Evolutionary conservation across 495 filamentous ascomycete species (phyloP).

Genomic region (Penicillium flavigenum): DNA sequence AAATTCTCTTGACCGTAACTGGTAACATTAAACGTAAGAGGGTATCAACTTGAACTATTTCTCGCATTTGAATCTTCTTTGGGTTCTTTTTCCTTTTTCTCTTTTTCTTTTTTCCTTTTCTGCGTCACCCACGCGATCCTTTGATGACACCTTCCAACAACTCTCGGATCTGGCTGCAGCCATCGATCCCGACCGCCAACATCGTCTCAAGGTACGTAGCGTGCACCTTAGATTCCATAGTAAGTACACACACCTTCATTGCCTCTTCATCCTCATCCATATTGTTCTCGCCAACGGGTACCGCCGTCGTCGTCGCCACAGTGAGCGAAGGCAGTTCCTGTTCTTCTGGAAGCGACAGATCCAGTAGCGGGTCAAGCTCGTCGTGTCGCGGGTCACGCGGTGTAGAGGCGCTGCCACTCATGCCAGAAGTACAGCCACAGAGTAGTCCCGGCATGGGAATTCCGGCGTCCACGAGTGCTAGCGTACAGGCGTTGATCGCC

Average conservation of each 20-base stretch:
- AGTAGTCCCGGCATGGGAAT: slow-evolving; percentile 92
- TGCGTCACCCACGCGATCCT: slow-evolving; percentile 27
- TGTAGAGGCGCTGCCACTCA: slow-evolving; percentile 61
- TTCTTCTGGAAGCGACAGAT: slow-evolving; percentile 84
- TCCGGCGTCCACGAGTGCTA: slow-evolving; percentile 91
- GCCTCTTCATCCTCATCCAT: slow-evolving; percentile 42
- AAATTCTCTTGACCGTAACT: slow-evolving; percentile 3
- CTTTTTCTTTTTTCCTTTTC: slow-evolving; percentile 2
- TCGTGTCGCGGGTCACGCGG: slow-evolving; percentile 56
- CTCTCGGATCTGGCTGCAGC: slow-evolving; percentile 80
- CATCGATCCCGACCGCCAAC: slow-evolving; percentile 87
- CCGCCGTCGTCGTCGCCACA: slow-evolving; percentile 68
- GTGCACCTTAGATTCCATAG: slow-evolving; percentile 82
- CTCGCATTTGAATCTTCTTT: neutral
- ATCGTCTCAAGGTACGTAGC: slow-evolving; percentile 80
- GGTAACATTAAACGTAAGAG: slow-evolving; percentile 9
- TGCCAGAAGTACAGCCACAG: slow-evolving; percentile 81
- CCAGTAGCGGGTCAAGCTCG: slow-evolving; percentile 81
- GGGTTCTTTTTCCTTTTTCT: neutral
- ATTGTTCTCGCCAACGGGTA: slow-evolving; percentile 39
- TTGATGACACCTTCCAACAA: slow-evolving; percentile 63
- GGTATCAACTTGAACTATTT: slow-evolving; percentile 22
- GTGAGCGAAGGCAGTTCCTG: slow-evolving; percentile 87
- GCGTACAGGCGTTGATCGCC: slow-evolving; percentile 85
- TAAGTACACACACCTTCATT: slow-evolving; percentile 74